Conservation (phyloP, 441 rosid species). For the Populus hybrid region DNA sequence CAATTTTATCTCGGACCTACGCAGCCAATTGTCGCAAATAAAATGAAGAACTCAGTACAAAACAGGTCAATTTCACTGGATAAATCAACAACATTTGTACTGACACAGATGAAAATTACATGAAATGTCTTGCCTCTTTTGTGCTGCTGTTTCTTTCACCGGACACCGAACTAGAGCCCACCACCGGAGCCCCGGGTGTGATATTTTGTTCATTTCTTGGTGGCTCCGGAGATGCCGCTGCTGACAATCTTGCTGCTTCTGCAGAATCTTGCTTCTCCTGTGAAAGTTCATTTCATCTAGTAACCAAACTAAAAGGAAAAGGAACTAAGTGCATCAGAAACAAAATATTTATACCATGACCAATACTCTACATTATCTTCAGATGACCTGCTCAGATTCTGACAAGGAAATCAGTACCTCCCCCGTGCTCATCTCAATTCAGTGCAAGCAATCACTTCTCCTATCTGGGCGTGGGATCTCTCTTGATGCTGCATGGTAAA, state of each 20-base stretch:
- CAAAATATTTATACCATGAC: not conserved
- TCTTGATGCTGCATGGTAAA: not conserved
- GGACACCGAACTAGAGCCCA: not conserved
- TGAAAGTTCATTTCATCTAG: not conserved
- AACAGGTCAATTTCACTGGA: not conserved
- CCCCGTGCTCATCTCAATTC: not conserved
- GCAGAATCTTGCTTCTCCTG: not conserved
- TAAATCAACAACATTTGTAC: not conserved
- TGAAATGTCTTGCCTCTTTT: not conserved
- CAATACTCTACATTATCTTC: not conserved
- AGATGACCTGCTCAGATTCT: not conserved
- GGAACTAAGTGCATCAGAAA: not conserved
- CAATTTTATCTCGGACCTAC: not conserved
- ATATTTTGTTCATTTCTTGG: not conserved
- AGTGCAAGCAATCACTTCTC: not conserved
- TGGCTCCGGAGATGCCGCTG: not conserved
- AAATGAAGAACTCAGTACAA: not conserved
- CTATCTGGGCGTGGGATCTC: not conserved
- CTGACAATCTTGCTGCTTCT: not conserved
- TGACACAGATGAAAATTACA: not conserved
- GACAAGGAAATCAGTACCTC: not conserved
- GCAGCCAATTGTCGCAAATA: not conserved
- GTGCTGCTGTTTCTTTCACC: too few species aligned
- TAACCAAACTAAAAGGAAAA: not conserved
- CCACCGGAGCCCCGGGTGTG: not conserved